These are phyloP conservation scores for Crepidotus variabilis DNA, from an alignment of 768 basidiomycete species.

Conservation along the genomic window DNA sequence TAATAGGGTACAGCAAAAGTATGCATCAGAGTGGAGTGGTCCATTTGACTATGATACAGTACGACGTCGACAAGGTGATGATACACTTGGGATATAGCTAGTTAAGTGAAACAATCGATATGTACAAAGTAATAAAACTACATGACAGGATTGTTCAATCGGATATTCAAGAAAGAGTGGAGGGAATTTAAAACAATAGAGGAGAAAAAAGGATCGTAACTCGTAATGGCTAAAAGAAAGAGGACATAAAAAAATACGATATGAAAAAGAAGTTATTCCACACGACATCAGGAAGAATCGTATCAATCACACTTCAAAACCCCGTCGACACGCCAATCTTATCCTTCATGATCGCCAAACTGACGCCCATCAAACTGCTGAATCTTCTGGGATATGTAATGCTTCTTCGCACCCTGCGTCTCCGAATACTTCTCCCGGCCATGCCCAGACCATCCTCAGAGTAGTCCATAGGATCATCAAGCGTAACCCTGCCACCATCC, in stretches of 20 bases:
- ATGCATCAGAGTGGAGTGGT: too few relatives aligned
- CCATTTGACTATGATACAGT: too few relatives aligned
- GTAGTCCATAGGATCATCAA: not conserved
- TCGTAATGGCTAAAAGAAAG: not conserved
- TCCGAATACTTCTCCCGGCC: not conserved
- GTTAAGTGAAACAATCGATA: too few relatives aligned
- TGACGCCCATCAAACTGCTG: conserved; percentile 12
- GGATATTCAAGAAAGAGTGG: not conserved
- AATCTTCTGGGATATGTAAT: conserved; percentile 2
- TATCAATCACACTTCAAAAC: not conserved
- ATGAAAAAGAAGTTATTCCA: not conserved
- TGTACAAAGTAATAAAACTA: too few relatives aligned
- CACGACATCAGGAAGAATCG: too few relatives aligned
- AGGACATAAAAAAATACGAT: not conserved
- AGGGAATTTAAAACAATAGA: not conserved
- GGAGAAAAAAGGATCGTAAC: not conserved
- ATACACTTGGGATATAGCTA: too few relatives aligned
- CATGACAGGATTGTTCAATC: too few relatives aligned
- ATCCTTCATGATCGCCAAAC: conserved; percentile 17
- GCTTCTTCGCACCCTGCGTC: not conserved
- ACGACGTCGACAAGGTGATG: too few relatives aligned
- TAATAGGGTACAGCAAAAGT: too few relatives aligned
- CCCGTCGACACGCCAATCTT: not conserved
- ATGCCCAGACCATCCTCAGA: not conserved
- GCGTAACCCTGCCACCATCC: conserved; percentile 4